Conservation (phyloP, 228 moss, liverwort and hornwort species). For the Sphagnum fallax region DNA sequence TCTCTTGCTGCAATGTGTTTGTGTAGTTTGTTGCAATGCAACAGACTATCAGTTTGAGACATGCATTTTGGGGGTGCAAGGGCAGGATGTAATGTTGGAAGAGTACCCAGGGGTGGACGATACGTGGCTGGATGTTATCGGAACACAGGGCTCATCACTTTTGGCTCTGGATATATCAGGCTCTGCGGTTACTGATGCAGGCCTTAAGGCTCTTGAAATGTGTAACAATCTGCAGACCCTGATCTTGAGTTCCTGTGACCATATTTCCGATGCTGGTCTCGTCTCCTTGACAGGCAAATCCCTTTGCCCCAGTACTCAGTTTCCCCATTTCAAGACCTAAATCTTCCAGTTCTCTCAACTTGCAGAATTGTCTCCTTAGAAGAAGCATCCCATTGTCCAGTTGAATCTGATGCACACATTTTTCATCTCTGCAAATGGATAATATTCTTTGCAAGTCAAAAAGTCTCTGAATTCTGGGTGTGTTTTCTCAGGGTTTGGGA, state of each 20-base stretch:
- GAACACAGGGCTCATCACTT: conserved; percentile 42
- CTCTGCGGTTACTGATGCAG: conserved; percentile 39
- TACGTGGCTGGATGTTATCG: conserved; percentile 47
- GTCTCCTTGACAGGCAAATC: conserved; percentile 26
- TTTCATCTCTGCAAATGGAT: no score
- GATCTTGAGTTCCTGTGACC: conserved; percentile 32
- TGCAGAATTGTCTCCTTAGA: no score
- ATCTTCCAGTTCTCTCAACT: no score
- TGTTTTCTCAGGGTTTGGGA: conserved; percentile 22
- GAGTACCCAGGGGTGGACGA: conserved; percentile 43
- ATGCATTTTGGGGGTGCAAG: no score
- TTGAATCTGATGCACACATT: no score
- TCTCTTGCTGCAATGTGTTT: neutral
- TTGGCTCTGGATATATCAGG: conserved; percentile 37
- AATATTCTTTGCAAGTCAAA: no score
- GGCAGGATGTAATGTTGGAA: conserved; percentile 34
- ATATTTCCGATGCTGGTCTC: conserved; percentile 32
- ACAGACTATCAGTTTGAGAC: neutral
- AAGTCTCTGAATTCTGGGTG: neutral
- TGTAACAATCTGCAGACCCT: conserved; percentile 40
- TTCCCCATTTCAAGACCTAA: no score
- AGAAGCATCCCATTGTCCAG: no score
- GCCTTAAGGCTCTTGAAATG: conserved; percentile 21
- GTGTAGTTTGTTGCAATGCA: neutral
- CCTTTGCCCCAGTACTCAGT: no score